These are phyloP conservation scores for Casaregolazyma lundiana DNA, from an alignment of 1,139 yeast species.

Conservation along the genomic window DNA sequence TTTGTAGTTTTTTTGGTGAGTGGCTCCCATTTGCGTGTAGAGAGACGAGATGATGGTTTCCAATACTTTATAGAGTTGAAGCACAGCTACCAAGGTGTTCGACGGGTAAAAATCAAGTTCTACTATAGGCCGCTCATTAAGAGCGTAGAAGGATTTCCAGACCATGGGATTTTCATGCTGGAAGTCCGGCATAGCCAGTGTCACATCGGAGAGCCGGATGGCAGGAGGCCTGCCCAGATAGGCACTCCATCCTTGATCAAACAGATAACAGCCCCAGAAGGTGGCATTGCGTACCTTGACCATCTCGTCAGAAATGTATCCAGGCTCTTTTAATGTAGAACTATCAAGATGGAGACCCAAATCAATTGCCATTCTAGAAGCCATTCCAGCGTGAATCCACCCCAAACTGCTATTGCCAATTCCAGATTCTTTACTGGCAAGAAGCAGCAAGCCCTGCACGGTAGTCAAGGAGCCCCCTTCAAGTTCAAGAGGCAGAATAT, in stretches of 20 bases:
- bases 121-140: no score
- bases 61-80: constrained; percentile 17
- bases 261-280: constrained; percentile 27
- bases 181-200: constrained; percentile 15
- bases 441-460: constrained; percentile 22
- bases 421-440: constrained; percentile 25
- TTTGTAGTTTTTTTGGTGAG: no score
- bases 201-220: constrained; percentile 22
- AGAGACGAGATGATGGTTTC: constrained; percentile 15
- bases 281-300: constrained; percentile 21
- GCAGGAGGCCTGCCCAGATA: constrained; percentile 26
- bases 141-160: constrained; percentile 17
- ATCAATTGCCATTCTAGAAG: constrained; percentile 27
- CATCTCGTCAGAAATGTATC: constrained; percentile 22
- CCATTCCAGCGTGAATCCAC: constrained; percentile 29
- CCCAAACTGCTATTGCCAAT: constrained; percentile 25
- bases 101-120: constrained; percentile 14
- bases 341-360: constrained; percentile 25
- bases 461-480: constrained; percentile 20
- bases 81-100: constrained; percentile 16
- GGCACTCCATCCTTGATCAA: constrained; percentile 26
- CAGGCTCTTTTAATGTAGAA: constrained; percentile 18
- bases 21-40: constrained; percentile 16
- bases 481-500: constrained; percentile 16
- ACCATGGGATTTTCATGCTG: constrained; percentile 14